Evolutionary conservation across 495 filamentous ascomycete species (phyloP).

Genomic region (Letharia columbiana): DNA sequence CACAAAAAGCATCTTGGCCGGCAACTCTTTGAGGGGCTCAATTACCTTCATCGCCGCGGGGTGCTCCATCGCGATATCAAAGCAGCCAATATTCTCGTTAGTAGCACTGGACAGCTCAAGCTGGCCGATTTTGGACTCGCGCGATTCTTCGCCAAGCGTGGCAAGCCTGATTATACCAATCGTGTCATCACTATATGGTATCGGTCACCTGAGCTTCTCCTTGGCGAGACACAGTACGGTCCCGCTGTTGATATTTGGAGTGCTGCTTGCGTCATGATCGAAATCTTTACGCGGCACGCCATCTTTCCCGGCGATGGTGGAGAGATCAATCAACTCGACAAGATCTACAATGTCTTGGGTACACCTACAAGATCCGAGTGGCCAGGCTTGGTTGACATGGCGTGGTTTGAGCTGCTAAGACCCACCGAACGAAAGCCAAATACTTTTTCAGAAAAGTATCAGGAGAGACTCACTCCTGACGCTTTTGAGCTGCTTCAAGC

Average conservation of each 20-base stretch:
- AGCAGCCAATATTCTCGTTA: constrained; percentile 89
- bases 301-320: constrained; percentile 93
- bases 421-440: constrained; percentile 65
- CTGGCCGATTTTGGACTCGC: constrained; percentile 95
- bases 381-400: constrained; percentile 82
- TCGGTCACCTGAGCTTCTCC: constrained; percentile 56
- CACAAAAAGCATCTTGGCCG: constrained; percentile 92
- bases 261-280: constrained; percentile 91
- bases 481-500: constrained; percentile 73
- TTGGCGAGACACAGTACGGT: constrained; percentile 91
- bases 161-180: constrained; percentile 95
- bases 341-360: constrained; percentile 87
- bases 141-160: constrained; percentile 90
- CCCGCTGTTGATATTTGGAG: constrained; percentile 97
- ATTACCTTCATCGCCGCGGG: constrained; percentile 88
- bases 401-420: constrained; percentile 88
- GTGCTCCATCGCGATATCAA: constrained; percentile 95
- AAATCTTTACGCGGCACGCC: constrained; percentile 91
- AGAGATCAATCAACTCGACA: constrained; percentile 92
- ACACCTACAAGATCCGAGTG: constrained; percentile 78
- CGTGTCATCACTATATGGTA: constrained; percentile 75
- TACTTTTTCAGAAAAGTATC: constrained; percentile 77
- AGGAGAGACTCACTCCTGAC: constrained; percentile 57
- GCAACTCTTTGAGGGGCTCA: constrained; percentile 89
- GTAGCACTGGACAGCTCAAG: constrained; percentile 78